A percentile compares a stretch with the other conserved stretches of the same genome.
phyloP scores from a whole-genome alignment of 1,139 yeast species.

The Yamadazyma pseudoaaseri region DNA sequence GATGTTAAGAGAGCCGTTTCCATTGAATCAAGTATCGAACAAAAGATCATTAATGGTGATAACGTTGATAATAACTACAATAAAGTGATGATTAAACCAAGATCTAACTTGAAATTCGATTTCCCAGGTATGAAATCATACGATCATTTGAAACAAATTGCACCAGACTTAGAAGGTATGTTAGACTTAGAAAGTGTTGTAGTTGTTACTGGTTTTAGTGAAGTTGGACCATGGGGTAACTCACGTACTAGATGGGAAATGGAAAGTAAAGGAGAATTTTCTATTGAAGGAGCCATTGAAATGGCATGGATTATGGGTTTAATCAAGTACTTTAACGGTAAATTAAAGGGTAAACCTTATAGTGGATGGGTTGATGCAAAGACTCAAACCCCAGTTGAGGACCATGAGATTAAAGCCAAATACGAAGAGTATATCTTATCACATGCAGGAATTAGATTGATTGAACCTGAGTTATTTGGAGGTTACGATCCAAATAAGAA shows the following conservation, averaged over 20 bases:
- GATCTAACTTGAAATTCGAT: conserved; percentile 90
- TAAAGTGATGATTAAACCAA: conserved; percentile 76
- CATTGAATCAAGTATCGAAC: conserved; percentile 88
- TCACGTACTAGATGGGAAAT: conserved; percentile 99
- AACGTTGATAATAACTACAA: conserved; percentile 84
- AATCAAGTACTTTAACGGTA: conserved; percentile 91
- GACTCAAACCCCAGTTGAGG: conserved; percentile 90
- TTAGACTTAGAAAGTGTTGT: conserved; percentile 87
- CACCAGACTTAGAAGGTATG: conserved; percentile 86
- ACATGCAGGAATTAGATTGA: conserved; percentile 94
- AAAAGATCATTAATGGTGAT: conserved; percentile 87
- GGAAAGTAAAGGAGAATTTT: conserved; percentile 94
- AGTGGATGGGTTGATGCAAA: conserved; percentile 98
- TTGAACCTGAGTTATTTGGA: conserved; percentile 90
- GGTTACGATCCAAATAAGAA: conserved; percentile 96
- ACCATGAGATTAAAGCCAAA: conserved; percentile 86
- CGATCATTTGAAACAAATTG: conserved; percentile 64
- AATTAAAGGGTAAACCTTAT: conserved; percentile 83
- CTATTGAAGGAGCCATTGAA: conserved; percentile 97
- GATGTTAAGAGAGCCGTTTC: conserved; percentile 96
- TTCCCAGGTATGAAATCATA: conserved; percentile 87
- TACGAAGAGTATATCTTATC: conserved; percentile 86
- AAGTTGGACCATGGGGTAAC: conserved; percentile 99
- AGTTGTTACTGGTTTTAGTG: conserved; percentile 96
- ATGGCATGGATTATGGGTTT: conserved; percentile 99